These are phyloP conservation scores for Apiospora koreana DNA, from an alignment of 2,329 filamentous ascomycete genomes.

Conservation along the genomic window DNA sequence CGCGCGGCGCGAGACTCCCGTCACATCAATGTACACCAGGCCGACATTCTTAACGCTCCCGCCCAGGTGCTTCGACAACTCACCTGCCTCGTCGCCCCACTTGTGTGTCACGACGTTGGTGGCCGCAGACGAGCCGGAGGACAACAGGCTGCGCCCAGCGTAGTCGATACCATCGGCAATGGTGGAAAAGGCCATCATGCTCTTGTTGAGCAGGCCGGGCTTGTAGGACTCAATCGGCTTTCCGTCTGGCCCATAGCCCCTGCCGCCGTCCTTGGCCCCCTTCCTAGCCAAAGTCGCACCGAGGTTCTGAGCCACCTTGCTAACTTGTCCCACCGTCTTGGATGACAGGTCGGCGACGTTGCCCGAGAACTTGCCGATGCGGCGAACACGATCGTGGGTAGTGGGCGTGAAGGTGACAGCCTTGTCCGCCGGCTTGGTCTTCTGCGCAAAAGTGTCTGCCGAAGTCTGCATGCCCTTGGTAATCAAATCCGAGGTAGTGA, in stretches of 20 bases:
- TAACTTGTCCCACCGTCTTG: conserved; percentile 84
- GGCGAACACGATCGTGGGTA: conserved; percentile 82
- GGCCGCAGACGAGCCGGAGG: conserved; percentile 74
- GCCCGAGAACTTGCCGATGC: conserved; percentile 84
- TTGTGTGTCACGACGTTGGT: conserved; percentile 85
- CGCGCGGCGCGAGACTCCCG: conserved; percentile 85
- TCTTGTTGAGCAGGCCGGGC: conserved; percentile 92
- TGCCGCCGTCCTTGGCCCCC: conserved; percentile 51
- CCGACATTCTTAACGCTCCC: conserved; percentile 95
- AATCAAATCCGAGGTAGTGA: conserved; percentile 81
- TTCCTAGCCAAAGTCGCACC: conserved; percentile 71
- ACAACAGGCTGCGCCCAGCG: conserved; percentile 76
- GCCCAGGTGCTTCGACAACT: conserved; percentile 73
- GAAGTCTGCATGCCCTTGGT: conserved; percentile 75
- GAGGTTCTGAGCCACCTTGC: conserved; percentile 84
- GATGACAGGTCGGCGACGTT: conserved; percentile 78
- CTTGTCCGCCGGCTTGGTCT: conserved; percentile 73
- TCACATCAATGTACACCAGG: conserved; percentile 94
- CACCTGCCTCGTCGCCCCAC: conserved; percentile 83
- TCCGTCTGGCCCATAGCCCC: conserved; percentile 70
- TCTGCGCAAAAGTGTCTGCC: conserved; percentile 79
- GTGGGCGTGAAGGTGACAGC: conserved; percentile 86
- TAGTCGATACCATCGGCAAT: conserved; percentile 93
- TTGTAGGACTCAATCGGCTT: conserved; percentile 70
- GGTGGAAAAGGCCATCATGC: conserved; percentile 93